Evolutionary conservation across 495 filamentous ascomycete species (phyloP), one percentile per base, ranked within the genome.

Genomic region (Jackrogersella minutella): DNA sequence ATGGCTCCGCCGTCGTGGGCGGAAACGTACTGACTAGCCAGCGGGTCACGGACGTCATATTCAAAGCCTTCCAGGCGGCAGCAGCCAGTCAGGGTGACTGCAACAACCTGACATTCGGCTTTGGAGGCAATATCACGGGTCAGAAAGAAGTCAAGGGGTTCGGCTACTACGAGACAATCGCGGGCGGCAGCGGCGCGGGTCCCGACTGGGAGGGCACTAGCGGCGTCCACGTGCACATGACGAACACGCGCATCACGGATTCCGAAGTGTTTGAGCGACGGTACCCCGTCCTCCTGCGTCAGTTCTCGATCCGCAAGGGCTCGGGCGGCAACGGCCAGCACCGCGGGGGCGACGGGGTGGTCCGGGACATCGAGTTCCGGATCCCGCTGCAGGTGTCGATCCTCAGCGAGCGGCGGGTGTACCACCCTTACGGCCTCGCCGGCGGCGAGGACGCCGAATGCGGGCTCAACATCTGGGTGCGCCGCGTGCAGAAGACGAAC

Each of bases 241-340:
- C 95, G n/a, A 99, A 99, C 76, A 99, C 95, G 4, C 87, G 95
- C 1, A 98, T 98, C 73, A 99, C 95, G 1, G 95, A 99, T 78
- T 84, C 92, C 0, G 95, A 99, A 68, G 87, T 97, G n/a, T 93
- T 99, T 69, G 95, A 99, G 77, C 85, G 94, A 1, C 85, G 95
- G 13, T 99, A 99, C 70, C 95, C 95, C 0, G 91, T 97, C 1
- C 71, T 97, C 11, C 82, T 98, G 16, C 84, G 91, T 0, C 88
- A 94, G 73, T 99, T 97, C 73, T 86, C 86, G 2, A 82, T 97
- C 21, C 81, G 94, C 0, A 70, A 78, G 21, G 87, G 86, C 0
- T 88, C 85, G 10, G 90, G 88, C 16, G 95, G 94, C 0, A 73
- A 71, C 39, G 95, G 95, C 1, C 83, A 87, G 74, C 89, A 97